These are phyloP conservation scores for Acidomyces sp. DNA, from an alignment of 495 filamentous ascomycete species.

Conservation along the genomic window DNA sequence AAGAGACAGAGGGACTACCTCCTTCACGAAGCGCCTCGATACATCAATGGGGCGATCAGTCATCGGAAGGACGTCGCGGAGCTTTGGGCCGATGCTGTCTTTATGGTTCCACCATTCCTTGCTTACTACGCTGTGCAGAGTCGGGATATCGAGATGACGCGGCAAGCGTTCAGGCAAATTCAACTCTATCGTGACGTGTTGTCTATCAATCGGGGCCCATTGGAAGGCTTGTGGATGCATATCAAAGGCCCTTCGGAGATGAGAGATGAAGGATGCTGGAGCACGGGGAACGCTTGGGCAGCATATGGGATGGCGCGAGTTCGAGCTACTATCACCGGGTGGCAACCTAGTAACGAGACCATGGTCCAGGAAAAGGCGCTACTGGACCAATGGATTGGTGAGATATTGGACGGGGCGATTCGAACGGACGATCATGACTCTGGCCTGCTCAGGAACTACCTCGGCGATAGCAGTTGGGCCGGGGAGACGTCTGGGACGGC, in stretches of 20 bases:
- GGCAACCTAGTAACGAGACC: constrained; percentile 17
- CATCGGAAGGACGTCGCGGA: constrained; percentile 35
- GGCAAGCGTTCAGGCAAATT: constrained; percentile 32
- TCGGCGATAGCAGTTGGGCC: constrained; percentile 37
- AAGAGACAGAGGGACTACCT: constrained; percentile 32
- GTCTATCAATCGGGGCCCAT: constrained; percentile 5
- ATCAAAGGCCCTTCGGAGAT: constrained; percentile 33
- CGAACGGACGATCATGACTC: constrained; percentile 30
- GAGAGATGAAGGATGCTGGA: constrained; percentile 36
- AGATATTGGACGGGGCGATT: constrained; percentile 38
- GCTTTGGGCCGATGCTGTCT: constrained; percentile 40
- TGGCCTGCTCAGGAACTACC: constrained; percentile 38
- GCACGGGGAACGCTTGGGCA: constrained; percentile 42
- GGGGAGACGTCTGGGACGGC: constrained; percentile 40
- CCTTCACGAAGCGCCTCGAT: constrained; percentile 33
- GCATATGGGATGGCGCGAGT: constrained; percentile 38
- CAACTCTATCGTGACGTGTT: constrained; percentile 34
- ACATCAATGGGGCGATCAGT: constrained; percentile 38
- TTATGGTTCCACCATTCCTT: constrained; percentile 42
- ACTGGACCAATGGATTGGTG: constrained; percentile 30
- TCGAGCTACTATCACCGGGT: constrained; percentile 34
- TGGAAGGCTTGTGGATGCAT: constrained; percentile 34
- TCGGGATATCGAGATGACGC: constrained; percentile 26
- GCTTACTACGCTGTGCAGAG: constrained; percentile 37
- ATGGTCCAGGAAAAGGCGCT: constrained; percentile 24